phyloP scores from a whole-genome alignment of 208 protist genomes.

The Trichomonas gallinae region DNA sequence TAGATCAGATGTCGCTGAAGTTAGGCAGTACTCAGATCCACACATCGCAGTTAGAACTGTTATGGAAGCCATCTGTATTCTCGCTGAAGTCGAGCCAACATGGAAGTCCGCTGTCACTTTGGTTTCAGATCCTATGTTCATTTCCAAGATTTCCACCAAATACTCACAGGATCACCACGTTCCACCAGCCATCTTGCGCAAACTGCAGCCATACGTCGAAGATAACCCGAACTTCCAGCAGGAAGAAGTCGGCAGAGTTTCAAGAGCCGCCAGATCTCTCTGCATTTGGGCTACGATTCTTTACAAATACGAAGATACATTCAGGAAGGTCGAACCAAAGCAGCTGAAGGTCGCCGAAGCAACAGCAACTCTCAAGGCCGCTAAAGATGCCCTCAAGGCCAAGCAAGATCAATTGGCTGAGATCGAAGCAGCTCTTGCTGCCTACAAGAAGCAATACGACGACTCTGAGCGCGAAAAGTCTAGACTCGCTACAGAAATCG shows the following conservation, averaged over 20 bases:
- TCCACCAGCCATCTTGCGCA: background rate
- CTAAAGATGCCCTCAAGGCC: slow-evolving; percentile 62
- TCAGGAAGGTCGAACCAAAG: slow-evolving; percentile 79
- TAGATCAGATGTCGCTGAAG: slow-evolving; percentile 73
- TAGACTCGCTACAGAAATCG: background rate
- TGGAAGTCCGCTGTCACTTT: slow-evolving; percentile 59
- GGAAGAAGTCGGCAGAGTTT: slow-evolving; percentile 71
- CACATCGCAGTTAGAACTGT: slow-evolving; percentile 74
- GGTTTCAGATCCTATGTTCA: slow-evolving; percentile 76
- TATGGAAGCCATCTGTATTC: slow-evolving; percentile 80
- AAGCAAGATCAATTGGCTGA: slow-evolving; percentile 68
- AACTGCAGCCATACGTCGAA: background rate
- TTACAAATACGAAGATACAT: slow-evolving; percentile 42
- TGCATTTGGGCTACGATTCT: slow-evolving; percentile 82
- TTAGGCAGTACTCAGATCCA: slow-evolving; percentile 76
- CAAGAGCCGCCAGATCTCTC: slow-evolving; percentile 71
- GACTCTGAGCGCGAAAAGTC: background rate
- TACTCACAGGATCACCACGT: slow-evolving; percentile 63
- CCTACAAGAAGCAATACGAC: slow-evolving; percentile 41
- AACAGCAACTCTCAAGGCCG: slow-evolving; percentile 60
- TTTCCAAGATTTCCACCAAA: slow-evolving; percentile 61
- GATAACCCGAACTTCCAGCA: slow-evolving; percentile 68
- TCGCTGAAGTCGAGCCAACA: slow-evolving; percentile 62
- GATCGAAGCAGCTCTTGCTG: slow-evolving; percentile 49
- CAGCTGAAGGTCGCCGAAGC: slow-evolving; percentile 64